These are phyloP conservation scores for Aspergillus diversus DNA, from an alignment of 495 filamentous ascomycete genomes.

Conservation along the genomic window DNA sequence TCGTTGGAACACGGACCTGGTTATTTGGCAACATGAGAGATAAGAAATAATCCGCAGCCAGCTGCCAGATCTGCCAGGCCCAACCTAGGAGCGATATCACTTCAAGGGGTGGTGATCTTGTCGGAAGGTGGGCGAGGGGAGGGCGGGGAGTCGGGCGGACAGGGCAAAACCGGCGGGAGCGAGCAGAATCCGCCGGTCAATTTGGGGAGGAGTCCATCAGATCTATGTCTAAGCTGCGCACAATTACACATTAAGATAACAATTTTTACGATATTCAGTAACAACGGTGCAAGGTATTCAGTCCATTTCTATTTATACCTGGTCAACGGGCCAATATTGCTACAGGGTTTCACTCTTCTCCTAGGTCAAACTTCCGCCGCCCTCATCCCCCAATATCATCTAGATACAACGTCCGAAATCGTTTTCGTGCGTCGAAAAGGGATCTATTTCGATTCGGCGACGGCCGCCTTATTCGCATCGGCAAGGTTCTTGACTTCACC, in stretches of 20 bases:
- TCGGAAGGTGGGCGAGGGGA: constrained; percentile 26
- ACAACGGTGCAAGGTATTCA: constrained; percentile 12
- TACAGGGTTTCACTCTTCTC: constrained; percentile 48
- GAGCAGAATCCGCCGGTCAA: constrained; percentile 11
- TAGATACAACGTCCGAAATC: constrained; percentile 26
- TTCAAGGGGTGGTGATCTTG: constrained; percentile 12
- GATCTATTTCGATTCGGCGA: constrained; percentile 54
- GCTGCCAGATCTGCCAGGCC: constrained; percentile 31
- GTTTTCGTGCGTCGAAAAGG: constrained; percentile 11
- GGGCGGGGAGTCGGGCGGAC: constrained; percentile 28
- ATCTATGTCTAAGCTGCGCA: constrained; percentile 6
- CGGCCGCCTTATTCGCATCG: constrained; percentile 68
- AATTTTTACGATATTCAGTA: constrained; percentile 6
- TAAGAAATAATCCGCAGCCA: constrained; percentile 32
- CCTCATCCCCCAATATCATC: constrained; percentile 25
- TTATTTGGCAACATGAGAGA: constrained; percentile 45
- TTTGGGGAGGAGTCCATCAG: not conserved
- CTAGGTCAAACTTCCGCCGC: constrained; percentile 22
- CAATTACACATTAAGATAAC: not conserved
- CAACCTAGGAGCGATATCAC: constrained; percentile 6
- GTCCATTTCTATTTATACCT: constrained; percentile 35
- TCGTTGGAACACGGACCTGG: constrained; percentile 37
- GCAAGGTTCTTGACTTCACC: constrained; percentile 78
- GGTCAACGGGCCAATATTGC: constrained; percentile 39
- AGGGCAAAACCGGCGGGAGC: constrained; percentile 28